Evolutionary conservation across 2,329 filamentous ascomycete genomes (phyloP).

Genomic region (Aureobasidium namibiae): DNA sequence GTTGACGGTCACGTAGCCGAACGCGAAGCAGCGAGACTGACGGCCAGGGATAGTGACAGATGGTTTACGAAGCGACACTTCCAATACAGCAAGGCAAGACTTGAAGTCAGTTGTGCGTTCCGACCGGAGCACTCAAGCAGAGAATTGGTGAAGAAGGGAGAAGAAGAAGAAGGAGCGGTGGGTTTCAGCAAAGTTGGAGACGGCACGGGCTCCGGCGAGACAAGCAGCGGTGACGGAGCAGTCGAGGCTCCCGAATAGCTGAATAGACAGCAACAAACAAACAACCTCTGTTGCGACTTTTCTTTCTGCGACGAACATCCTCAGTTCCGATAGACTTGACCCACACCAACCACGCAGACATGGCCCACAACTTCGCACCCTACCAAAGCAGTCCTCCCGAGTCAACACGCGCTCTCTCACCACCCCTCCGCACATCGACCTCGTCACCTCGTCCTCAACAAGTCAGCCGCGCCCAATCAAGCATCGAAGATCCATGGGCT

Average conservation of each 20-base stretch:
- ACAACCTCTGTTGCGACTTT: not conserved
- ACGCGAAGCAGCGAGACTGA: not conserved
- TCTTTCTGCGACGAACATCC: not conserved
- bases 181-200: conserved; percentile 5
- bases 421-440: conserved; percentile 44
- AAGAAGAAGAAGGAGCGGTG: too few species aligned
- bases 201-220: not conserved
- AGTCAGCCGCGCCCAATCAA: conserved; percentile 31
- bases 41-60: not conserved
- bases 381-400: conserved; percentile 93
- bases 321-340: not conserved
- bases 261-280: not conserved
- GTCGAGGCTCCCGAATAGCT: too few species aligned
- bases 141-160: not conserved
- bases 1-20: too few species aligned
- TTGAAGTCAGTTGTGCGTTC: not conserved
- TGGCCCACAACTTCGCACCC: conserved; percentile 59
- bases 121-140: not conserved
- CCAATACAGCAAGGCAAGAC: not conserved
- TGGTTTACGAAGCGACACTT: not conserved
- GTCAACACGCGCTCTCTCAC: conserved; percentile 70
- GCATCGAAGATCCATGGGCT: conserved; percentile 31
- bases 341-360: not conserved
- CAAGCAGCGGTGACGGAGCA: conserved; percentile 9
- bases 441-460: conserved; percentile 46